Evolutionary conservation across 179 eudicot genomes (phyloP).

Genomic region (Vitellaria paradoxa): DNA sequence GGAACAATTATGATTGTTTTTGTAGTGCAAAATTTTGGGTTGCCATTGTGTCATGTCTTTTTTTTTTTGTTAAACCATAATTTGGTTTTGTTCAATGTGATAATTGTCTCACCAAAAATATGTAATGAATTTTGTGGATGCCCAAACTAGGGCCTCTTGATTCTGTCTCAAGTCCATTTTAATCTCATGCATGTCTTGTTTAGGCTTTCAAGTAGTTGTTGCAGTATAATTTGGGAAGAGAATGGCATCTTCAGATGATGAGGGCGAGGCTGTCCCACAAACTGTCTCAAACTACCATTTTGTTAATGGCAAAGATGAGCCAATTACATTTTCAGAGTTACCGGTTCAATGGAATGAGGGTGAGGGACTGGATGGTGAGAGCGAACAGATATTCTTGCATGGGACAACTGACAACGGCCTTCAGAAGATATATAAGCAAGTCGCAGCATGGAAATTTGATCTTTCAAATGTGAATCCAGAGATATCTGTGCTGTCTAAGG

Average conservation of each 20-base stretch:
- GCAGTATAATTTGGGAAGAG: background rate
- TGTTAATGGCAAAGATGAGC: conserved; percentile 43
- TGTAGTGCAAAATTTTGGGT: too few relatives aligned
- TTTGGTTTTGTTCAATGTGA: too few relatives aligned
- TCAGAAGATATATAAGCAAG: conserved; percentile 57
- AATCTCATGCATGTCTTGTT: conserved; percentile 2
- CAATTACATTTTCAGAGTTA: conserved; percentile 55
- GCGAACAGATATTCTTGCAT: conserved; percentile 43
- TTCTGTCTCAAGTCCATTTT: too few relatives aligned
- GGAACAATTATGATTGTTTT: too few relatives aligned
- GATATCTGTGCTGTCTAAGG: conserved; percentile 57
- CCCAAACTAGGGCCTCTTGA: too few relatives aligned
- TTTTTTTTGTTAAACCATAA: too few relatives aligned
- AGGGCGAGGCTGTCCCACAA: conserved; percentile 43
- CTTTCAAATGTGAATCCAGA: conserved; percentile 48
- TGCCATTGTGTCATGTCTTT: too few relatives aligned
- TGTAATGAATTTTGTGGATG: too few relatives aligned
- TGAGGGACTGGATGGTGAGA: conserved; percentile 22
- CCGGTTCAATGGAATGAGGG: conserved; percentile 53
- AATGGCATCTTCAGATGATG: conserved; percentile 83
- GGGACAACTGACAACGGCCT: conserved; percentile 70
- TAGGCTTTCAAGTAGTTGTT: background rate
- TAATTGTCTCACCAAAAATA: too few relatives aligned
- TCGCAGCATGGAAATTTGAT: conserved; percentile 81
- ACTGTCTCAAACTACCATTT: conserved; percentile 61